phyloP scores from a whole-genome alignment of 306 rosid genomes.

The Lablab purpureus region DNA sequence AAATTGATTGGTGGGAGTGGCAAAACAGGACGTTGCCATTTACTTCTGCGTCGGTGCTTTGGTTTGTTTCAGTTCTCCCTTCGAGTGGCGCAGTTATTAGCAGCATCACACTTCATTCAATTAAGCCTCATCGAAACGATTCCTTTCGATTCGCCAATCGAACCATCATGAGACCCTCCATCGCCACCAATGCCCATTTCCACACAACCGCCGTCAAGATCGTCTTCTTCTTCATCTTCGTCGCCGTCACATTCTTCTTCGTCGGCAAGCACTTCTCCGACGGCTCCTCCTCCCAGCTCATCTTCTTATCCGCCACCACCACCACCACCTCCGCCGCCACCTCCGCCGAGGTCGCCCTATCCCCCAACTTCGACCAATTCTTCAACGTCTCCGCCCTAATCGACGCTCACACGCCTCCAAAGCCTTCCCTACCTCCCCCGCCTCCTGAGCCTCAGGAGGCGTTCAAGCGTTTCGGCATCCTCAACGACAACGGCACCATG shows the following conservation, averaged over 20 bases:
- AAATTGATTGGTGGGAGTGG: too few relatives aligned
- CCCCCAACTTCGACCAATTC: constrained; percentile 63
- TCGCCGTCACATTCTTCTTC: constrained; percentile 68
- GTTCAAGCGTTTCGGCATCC: constrained; percentile 71
- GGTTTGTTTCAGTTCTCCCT: not conserved
- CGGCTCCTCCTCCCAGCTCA: constrained; percentile 61
- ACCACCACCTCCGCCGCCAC: not conserved
- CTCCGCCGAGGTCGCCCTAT: constrained; percentile 51
- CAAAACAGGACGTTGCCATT: too few relatives aligned
- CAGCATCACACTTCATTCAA: not conserved
- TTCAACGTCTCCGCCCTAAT: constrained; percentile 61
- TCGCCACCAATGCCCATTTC: constrained; percentile 47
- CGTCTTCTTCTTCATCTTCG: constrained; percentile 50
- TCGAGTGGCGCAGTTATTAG: too few relatives aligned
- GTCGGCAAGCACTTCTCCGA: constrained; percentile 75
- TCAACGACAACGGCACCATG: constrained; percentile 86
- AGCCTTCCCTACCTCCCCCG: constrained; percentile 2
- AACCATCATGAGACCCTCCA: constrained; percentile 58
- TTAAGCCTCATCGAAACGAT: not conserved
- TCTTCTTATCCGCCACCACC: constrained; percentile 62
- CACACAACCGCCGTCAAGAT: constrained; percentile 53
- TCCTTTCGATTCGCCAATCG: not conserved
- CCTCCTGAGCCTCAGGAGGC: constrained; percentile 31
- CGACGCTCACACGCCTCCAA: constrained; percentile 34
- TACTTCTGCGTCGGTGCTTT: not conserved